Evolutionary conservation across 306 rosid genomes (phyloP).

Genomic region (Inga oerstediana): DNA sequence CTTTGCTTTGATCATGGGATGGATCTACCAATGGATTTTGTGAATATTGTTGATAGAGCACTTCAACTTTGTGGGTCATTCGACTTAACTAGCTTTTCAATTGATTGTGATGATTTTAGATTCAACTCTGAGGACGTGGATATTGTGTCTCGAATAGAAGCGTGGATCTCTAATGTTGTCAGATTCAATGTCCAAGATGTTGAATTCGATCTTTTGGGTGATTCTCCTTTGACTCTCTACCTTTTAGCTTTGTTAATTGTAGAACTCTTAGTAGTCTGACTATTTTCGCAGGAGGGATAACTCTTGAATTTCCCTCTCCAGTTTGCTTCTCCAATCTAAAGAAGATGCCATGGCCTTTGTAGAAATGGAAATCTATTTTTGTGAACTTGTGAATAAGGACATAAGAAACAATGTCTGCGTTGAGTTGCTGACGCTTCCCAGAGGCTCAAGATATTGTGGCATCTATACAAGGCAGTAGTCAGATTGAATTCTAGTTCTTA

Average conservation of each 20-base stretch:
- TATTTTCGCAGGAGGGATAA: too few relatives aligned
- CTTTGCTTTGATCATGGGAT: background rate
- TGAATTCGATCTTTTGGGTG: background rate
- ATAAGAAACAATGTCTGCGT: too few relatives aligned
- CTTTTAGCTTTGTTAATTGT: slow-evolving; percentile 16
- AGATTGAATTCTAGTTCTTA: too few relatives aligned
- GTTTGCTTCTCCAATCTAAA: too few relatives aligned
- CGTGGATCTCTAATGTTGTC: slow-evolving; percentile 24
- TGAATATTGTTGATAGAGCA: background rate
- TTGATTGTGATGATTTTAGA: background rate
- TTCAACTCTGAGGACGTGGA: background rate
- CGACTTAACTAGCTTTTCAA: background rate
- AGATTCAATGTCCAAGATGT: slow-evolving; percentile 4
- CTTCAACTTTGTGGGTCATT: background rate
- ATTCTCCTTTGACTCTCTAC: background rate
- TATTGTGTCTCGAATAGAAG: background rate
- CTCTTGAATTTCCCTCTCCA: too few relatives aligned
- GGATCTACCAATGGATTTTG: slow-evolving; percentile 10
- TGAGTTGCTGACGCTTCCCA: too few relatives aligned
- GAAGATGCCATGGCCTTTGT: too few relatives aligned
- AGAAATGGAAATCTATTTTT: too few relatives aligned
- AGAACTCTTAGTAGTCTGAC: background rate
- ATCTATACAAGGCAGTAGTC: too few relatives aligned
- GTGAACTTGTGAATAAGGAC: too few relatives aligned
- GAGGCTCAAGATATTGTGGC: too few relatives aligned